Base-by-base conservation (phyloP, 192 early-diverging fungal genomes). In the Coemansia aciculifera region DNA sequence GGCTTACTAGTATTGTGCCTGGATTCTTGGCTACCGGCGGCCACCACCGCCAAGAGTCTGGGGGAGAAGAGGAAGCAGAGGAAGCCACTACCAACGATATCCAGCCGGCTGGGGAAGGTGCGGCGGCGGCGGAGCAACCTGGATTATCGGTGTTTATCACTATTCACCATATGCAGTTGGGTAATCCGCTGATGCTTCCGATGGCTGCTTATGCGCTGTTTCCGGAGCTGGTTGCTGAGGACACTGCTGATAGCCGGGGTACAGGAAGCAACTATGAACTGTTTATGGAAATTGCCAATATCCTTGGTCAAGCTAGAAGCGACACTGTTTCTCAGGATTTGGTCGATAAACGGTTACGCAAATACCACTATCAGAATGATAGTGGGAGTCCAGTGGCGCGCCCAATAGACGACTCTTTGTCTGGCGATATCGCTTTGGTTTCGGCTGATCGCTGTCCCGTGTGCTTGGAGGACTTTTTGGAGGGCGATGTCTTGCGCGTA, bases 371-470 rank as follows among this genome's bases (percentile, higher is more conserved):
- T 12, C 59, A 71, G 19, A 29, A 5, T 4, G 38, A 40, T 10
- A 62, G 4, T 12, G 67, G 31, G 5, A 39, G 38, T 21, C 54
- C 29, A 11, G 27, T 69, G 12, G 70, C 75, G 37, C 66, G 75
- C 12, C 46, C 65, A 0, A 24, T 69, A 7, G 49, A 21, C 7
- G 68, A 34, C 24, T 63, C 49, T 5, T 42, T 36, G 34, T 36
- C 49, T 10, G 63, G 27, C 0, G 66, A 65, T 10, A 66, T 82
- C 3, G 34, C 48, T 8, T 31, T 82, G 57, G 59, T 82, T 10
- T 73, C 79, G 56, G 70, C 79, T 12, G 71, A 82, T 40, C 64
- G 72, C 24, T 82, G 79, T 52, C 75, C 79, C 0, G 79, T 82
- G 51, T 82, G 79, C 17, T 40, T 82, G 68, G 79, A 82, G 34